Base-by-base conservation (phyloP, 106 monocot genomes). In the Dendrobium catenatum region DNA sequence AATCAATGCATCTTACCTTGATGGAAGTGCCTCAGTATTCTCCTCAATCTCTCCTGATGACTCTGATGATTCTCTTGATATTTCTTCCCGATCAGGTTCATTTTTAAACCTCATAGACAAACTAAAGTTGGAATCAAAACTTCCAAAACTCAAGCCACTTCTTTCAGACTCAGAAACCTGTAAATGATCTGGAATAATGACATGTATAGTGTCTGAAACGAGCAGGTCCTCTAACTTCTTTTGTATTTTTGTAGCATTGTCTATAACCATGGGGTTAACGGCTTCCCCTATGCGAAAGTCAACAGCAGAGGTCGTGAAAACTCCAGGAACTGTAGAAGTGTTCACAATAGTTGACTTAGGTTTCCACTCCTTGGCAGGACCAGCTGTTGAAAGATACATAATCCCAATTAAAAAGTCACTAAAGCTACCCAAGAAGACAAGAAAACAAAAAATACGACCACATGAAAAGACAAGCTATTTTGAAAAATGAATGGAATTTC, bases 111-210 rank as follows among this genome's bases (percentile, higher is more conserved):
- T 67, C 15, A 75, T 78, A 42, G 77, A 42, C 9, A 88, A 33
- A 6, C 55, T 73, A 85, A 86, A 93, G 85, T 81, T 85, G 17
- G 88, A 77, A 88, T 86, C 89, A 82, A 97, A 97, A 79, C 97
- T 97, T 82, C 97, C 97, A 89, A 97, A 97, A 85, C 86, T 97
- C 72, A 97, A 80, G 11, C 92, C 90, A 85, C 82, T 80, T 84
- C 87, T 92, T 86, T 94, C 92, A 58, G 92, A 86, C 78, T 91
- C 97, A 79, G 94, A 84, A 44, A 97, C 94, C 88, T 89, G 94
- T 80, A 97, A 86, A 84, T 97, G 97, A 42, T 90, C 74, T 42
- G 95, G 95, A 81, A 95, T 90, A 73, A 92, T 92, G 27, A 95
- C 95, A 81, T 90, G 93, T 51, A 89, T 86, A 33, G 86, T 84